phyloP scores from a whole-genome alignment of 257 asterid genomes.

The Scutellaria barbata region DNA sequence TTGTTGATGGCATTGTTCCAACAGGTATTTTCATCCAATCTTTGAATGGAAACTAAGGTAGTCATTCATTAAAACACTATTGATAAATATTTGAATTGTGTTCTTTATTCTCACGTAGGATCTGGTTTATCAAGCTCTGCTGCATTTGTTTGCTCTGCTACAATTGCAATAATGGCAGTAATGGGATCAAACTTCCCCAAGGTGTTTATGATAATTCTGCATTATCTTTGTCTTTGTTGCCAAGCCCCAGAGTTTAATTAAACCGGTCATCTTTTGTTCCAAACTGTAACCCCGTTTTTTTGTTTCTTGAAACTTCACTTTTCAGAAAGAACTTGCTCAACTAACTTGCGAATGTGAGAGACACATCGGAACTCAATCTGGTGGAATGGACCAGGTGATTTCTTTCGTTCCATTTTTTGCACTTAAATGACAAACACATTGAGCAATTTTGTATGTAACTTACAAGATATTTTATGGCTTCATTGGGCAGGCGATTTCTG shows the following conservation, averaged over 20 bases:
- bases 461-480: slow-evolving; percentile 17
- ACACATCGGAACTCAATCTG: slow-evolving; percentile 97
- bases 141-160: slow-evolving; percentile 95
- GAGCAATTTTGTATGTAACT: slow-evolving; percentile 3
- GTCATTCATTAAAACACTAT: background rate
- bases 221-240: background rate
- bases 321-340: slow-evolving; percentile 96
- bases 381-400: slow-evolving; percentile 99
- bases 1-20: slow-evolving; percentile 91
- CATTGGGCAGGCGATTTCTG: slow-evolving; percentile 77
- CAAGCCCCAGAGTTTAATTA: background rate
- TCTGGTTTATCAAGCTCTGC: slow-evolving; percentile 99
- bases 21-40: slow-evolving; percentile 57
- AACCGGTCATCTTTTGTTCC: background rate
- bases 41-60: slow-evolving; percentile 1
- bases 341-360: slow-evolving; percentile 96
- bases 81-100: background rate
- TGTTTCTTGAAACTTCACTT: background rate
- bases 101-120: slow-evolving; percentile 51
- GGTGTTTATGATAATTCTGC: slow-evolving; percentile 41
- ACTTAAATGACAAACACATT: background rate
- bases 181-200: slow-evolving; percentile 65
- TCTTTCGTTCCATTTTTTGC: background rate
- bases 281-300: slow-evolving; percentile 13
- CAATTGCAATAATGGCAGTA: slow-evolving; percentile 91